These are phyloP conservation scores for Rhizopogon sp. DNA, from an alignment of 768 basidiomycete genomes.

Conservation along the genomic window DNA sequence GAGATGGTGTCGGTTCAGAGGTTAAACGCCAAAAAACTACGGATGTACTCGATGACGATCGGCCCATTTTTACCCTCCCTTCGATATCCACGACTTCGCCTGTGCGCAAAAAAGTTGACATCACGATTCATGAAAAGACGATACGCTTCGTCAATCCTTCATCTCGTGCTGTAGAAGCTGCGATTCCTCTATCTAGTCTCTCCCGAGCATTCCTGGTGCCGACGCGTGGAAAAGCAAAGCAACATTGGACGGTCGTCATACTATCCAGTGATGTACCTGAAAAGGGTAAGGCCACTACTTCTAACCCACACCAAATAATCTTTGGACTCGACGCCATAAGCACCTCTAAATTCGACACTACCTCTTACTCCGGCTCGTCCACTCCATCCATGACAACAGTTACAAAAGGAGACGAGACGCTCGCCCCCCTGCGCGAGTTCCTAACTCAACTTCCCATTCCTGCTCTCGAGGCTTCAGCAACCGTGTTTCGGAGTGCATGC, in stretches of 20 bases:
- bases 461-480: conserved; percentile 42
- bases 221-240: conserved; percentile 65
- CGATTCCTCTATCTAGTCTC: conserved; percentile 44
- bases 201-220: conserved; percentile 67
- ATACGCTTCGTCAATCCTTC: conserved; percentile 50
- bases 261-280: conserved; percentile 52
- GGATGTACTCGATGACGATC: conserved; percentile 27
- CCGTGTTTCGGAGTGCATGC: conserved; percentile 54
- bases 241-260: conserved; percentile 69
- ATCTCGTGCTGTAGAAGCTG: conserved; percentile 44
- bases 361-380: conserved; percentile 25
- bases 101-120: conserved; percentile 70
- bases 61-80: conserved; percentile 54
- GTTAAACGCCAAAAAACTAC: conserved; percentile 17
- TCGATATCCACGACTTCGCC: conserved; percentile 68
- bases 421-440: conserved; percentile 45
- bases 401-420: conserved; percentile 50
- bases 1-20: conserved; percentile 1
- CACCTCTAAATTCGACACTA: conserved; percentile 40
- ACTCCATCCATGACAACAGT: conserved; percentile 24
- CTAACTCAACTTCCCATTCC: conserved; percentile 43
- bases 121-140: conserved; percentile 47
- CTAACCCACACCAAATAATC: conserved; percentile 50
- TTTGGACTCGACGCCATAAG: conserved; percentile 66
- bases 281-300: conserved; percentile 32